Evolutionary conservation across 176 grass and related monocot species (phyloP).

Genomic region (Juncus inflexus): DNA sequence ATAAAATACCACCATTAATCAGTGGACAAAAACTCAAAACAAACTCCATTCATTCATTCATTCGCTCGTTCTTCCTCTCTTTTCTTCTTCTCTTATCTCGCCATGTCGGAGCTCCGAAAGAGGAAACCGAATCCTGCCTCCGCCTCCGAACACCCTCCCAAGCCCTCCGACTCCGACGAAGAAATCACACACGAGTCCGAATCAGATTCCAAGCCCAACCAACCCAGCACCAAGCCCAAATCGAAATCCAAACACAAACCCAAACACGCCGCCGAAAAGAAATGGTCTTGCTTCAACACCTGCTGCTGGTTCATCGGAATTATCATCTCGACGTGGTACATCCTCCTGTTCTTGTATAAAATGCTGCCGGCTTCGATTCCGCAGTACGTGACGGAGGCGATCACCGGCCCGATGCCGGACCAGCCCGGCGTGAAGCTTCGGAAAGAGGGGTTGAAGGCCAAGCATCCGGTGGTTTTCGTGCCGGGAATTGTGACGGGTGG

Average conservation of each 20-base stretch:
- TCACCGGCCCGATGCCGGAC: conserved; percentile 79
- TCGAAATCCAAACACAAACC: conserved; percentile 17
- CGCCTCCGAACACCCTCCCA: not conserved
- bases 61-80: conserved; percentile 4
- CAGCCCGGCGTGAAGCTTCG: conserved; percentile 85
- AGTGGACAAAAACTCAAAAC: no score
- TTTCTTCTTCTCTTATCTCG: not conserved
- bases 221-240: not conserved
- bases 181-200: conserved; percentile 7
- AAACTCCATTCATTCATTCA: no score
- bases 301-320: conserved; percentile 88
- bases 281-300: conserved; percentile 84
- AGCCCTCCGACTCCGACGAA: conserved; percentile 8
- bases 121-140: not conserved
- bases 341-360: conserved; percentile 91
- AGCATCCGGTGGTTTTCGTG: conserved; percentile 92
- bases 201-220: not conserved
- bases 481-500: conserved; percentile 93
- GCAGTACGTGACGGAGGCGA: conserved; percentile 88
- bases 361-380: conserved; percentile 93
- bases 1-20: no score
- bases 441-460: conserved; percentile 85
- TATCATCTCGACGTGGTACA: conserved; percentile 77
- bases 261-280: conserved; percentile 16
- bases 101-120: conserved; percentile 30